Evolutionary conservation across 2,329 filamentous ascomycete species (phyloP).

Genomic region (Cryphonectria radicalis): DNA sequence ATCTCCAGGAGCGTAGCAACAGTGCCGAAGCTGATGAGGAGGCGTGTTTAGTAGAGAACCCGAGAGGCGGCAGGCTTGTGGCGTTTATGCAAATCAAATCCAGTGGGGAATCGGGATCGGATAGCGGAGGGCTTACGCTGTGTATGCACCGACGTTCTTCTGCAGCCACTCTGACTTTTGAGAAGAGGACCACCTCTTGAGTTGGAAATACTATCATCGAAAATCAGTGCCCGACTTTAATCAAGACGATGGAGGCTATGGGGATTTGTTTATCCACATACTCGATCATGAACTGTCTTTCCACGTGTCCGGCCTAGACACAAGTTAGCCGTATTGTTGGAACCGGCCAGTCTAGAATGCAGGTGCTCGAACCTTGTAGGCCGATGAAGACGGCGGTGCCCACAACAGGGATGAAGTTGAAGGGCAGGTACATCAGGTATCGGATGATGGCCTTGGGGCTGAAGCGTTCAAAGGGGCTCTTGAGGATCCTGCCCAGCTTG

Average conservation of each 20-base stretch:
- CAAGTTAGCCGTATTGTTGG: neutral
- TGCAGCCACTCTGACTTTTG: conserved; percentile 72
- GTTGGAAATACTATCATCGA: conserved; percentile 79
- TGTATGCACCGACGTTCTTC: conserved; percentile 75
- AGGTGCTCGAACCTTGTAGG: conserved; percentile 62
- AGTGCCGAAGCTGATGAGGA: conserved; percentile 65
- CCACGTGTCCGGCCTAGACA: conserved; percentile 52
- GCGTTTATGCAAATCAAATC: neutral
- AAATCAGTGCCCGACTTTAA: conserved; percentile 51
- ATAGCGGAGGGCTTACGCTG: conserved; percentile 64
- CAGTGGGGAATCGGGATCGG: no score
- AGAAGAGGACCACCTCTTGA: conserved; percentile 77
- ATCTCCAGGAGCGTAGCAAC: conserved; percentile 83
- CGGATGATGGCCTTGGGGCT: conserved; percentile 69
- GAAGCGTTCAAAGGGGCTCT: conserved; percentile 61
- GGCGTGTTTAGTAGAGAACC: conserved; percentile 15
- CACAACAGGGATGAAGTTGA: conserved; percentile 91
- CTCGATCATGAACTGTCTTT: conserved; percentile 55
- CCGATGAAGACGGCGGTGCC: conserved; percentile 82
- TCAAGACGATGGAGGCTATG: conserved; percentile 21
- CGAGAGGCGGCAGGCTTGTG: neutral
- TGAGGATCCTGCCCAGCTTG: conserved; percentile 61
- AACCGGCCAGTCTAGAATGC: neutral
- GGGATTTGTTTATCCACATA: conserved; percentile 41
- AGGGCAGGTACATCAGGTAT: conserved; percentile 82